Conservation (phyloP, 441 rosid species). For the Gossypium gossypioides region DNA sequence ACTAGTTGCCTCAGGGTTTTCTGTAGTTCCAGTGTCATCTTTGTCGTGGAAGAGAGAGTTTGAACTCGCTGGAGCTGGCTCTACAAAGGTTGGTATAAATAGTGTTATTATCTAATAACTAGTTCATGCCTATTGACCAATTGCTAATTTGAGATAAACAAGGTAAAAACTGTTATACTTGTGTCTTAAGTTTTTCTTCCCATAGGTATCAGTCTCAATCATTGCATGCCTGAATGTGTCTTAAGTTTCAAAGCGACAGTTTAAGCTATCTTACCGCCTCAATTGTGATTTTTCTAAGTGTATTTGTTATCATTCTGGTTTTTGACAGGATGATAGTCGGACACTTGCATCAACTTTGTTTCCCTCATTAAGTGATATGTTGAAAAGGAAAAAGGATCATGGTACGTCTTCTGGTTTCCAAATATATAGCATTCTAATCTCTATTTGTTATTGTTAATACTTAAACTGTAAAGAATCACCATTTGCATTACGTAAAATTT, state of each 20-base stretch:
- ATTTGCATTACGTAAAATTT: neutral
- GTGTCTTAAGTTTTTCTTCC: neutral
- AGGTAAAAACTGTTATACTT: neutral
- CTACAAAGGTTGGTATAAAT: slow-evolving; percentile 38
- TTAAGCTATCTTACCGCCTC: neutral
- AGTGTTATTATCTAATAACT: neutral
- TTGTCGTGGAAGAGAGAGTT: slow-evolving; percentile 55
- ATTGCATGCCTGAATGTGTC: neutral
- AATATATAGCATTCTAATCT: neutral
- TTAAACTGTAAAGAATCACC: neutral
- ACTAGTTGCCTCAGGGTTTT: slow-evolving; percentile 74
- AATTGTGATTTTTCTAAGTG: neutral
- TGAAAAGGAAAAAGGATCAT: slow-evolving; percentile 70
- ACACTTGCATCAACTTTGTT: slow-evolving; percentile 55
- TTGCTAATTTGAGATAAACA: neutral
- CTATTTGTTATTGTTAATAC: neutral
- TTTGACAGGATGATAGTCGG: slow-evolving; percentile 72
- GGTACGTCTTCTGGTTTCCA: slow-evolving; percentile 29
- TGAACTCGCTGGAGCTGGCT: slow-evolving; percentile 39
- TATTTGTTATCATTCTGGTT: slow-evolving; percentile 10
- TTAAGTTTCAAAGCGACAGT: neutral
- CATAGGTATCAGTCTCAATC: neutral
- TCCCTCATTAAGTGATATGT: slow-evolving; percentile 50
- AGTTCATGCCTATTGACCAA: neutral
- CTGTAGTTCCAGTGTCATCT: slow-evolving; percentile 76